Base-by-base conservation (phyloP, 441 rosid genomes). In the Brassica hybrid region DNA sequence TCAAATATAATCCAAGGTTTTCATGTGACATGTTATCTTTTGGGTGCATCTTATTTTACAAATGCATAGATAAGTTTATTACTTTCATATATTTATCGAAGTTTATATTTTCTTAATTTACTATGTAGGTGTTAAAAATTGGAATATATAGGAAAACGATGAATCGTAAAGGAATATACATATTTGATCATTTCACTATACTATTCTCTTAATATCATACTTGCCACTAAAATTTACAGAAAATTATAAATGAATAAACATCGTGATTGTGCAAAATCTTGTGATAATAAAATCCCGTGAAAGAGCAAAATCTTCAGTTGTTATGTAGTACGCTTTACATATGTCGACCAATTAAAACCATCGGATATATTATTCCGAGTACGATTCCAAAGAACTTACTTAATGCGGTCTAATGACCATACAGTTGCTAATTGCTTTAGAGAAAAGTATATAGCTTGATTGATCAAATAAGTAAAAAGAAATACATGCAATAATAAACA, bases 321-420 rank as follows among this genome's bases (percentile, higher is more conserved):
- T 19, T 18, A 16, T 6, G 0, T 5, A 23, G 69, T 73, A 50
- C 43, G 36, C 16, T 73, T 52, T 32, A 73, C 67, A 67, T 7
- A 54, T 74, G 23, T 21, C 23, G 60, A 43, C 73, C 67, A 43
- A 27, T 75, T 48, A 58, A 43, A 67, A 25, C 12, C 56, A 23
- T 9, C 8, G 10, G 21, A 32, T 18, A 63, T 36, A 4, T 30
- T 65, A 54, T 66, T 21, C 8, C 30, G 48, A 63, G 54, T 23
- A 76, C 58, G 66, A 70, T 65, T 77, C 65, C 38, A 71, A 65
- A 8, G 41, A 77, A 56, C 50, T 64, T 63, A n/a, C 76, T 71
- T 71, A 77, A 65, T 71, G 76, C 27, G 54, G 71, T 30, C 27
- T 57, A 43, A 16, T 65, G 52, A 77, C 18, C 21, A 36, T 32